Base-by-base conservation (phyloP, 1,139 yeast species). In the Zygoascus hellenicus region DNA sequence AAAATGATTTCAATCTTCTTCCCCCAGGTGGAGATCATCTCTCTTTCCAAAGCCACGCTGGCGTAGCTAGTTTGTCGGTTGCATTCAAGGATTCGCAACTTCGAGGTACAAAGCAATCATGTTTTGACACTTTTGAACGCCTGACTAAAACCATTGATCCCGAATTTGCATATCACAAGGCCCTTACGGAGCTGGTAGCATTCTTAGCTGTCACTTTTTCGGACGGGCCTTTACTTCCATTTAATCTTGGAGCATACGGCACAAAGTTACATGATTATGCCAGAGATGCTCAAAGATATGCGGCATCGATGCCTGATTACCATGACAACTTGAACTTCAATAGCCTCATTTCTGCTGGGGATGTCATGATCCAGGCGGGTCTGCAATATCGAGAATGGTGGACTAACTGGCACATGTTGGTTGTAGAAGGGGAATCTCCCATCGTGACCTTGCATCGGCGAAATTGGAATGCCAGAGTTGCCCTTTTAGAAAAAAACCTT, bases 181-280 rank as follows among this genome's bases (percentile, higher is more conserved):
- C 78, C 14, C 62, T 88, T 49, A 78, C 83, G 1, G 78, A 81
- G 51, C 61, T 83, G 19, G 60, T 83, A 1, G 72, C 87, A 1
- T 67, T 73, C 38, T 55, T 84, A 5, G 65, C 75, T 0, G 62
- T 89, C 15, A 72, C 76, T 44, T 61, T 85, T 14, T 76, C 81
- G 0, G 96, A 90, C 58, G 77, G 74, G 37, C 95, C 97, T 1
- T 64, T 87, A 37, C 70, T 90, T 13, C 96, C 96, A 1, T 83
- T 76, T 57, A 78, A 83, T 59, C 65, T 86, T 35, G 63, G 62
- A 2, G 70, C 71, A 7, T 74, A 80, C 51, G 78, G 78, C 2
- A 61, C 67, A 1, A 66, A 68, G 13, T 55, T 88, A 37, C 69
- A 68, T 22, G 58, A 63, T 0, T 76, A 76, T 54, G 61, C 74